Base-by-base conservation (phyloP, 1,139 yeast genomes). In the Kodamaea derodonti region DNA sequence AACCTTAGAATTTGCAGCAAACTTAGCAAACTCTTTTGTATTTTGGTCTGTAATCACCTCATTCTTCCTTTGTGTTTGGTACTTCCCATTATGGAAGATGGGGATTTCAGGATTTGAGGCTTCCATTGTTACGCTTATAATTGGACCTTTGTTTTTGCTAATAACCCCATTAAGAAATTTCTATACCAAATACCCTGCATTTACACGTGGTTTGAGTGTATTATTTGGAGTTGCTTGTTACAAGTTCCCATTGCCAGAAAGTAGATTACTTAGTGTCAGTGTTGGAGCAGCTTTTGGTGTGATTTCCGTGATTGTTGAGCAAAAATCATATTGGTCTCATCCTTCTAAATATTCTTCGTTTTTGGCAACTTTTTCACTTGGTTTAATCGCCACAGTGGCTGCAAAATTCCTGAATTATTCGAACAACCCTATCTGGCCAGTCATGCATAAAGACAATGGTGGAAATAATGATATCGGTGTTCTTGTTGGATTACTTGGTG, bases 21-120 rank as follows among this genome's bases (percentile, higher is more conserved):
- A 78, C 49, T 54, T 65, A 14, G 48, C 72, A 43, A 82, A 83
- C 48, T 69, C 88, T 4, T 82, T 78, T 54, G 69, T 86, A 38
- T 85, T 85, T 55, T 92, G 97, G 96, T 72, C 97, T 0, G 80
- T 82, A 14, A 48, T 78, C 32, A 84, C 97, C 1, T 76, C 96
- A 0, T 65, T 92, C 42, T 84, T 88, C 34, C 72, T 94, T 39
- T 78, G 94, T 52, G 81, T 92, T 33, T 92, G 98, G 98, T 87
- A 85, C 63, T 92, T 92, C 69, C 98, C 98, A 13, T 69, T 92
- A 42, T 92, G 98, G 98, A 78, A 84, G 54, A 88, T 92, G 97
- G 97, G 97, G 7, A 82, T 92, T 38, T 84, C 95, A 2, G 98
- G 98, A 3, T 88, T 84, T 55, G 98, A 92, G 58, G 84, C 84